Base-by-base conservation (phyloP, 169 alveolate species). In the Sarcocystis neurona region DNA sequence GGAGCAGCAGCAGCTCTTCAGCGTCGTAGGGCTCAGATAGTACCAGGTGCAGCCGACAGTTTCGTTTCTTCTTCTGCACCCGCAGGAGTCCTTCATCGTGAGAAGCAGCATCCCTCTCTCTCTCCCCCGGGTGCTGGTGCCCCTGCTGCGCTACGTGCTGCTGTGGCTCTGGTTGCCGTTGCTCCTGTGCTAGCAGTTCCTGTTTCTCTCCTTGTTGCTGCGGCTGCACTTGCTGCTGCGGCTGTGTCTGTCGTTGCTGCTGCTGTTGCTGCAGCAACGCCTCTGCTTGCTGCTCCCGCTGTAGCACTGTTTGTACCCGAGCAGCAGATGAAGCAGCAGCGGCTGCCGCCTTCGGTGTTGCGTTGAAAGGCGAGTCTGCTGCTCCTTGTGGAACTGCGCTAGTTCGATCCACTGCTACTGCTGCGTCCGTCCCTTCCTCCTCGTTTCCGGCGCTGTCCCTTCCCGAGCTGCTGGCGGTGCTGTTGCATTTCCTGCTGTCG, bases 171-270 rank as follows among this genome's bases (percentile, higher is more conserved):
- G n/a, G n/a, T n/a, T n/a, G n/a, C n/a, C n/a, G n/a, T n/a, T n/a
- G n/a, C n/a, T n/a, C n/a, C n/a, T n/a, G n/a, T n/a, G n/a, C n/a
- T 75, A 79, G 37, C 75, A 79, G 70, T 75, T 79, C 77, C n/a
- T 32, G 12, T 1, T 41, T 43, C 32, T 4, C 34, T 48, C 34
- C 77, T 39, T 79, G 87, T 75, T 48, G 87, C 75, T 79, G 87
- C 77, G 18, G 72, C 56, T 79, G 87, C 75, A 53, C 77, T 43
- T 79, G 87, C 53, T 79, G 77, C 53, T 50, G 87, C 87, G 47
- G 87, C 74, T 79, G 70, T 43, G 48, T 48, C 60, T 75, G 84
- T 43, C 44, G 84, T 2, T 75, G 84, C 60, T 75, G 63, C 84
- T 75, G 84, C 60, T 41, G 53, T 23, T 75, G 84, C 23, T 37